phyloP scores from a whole-genome alignment of 2,329 filamentous ascomycete species.

The Penicillium olsonii region DNA sequence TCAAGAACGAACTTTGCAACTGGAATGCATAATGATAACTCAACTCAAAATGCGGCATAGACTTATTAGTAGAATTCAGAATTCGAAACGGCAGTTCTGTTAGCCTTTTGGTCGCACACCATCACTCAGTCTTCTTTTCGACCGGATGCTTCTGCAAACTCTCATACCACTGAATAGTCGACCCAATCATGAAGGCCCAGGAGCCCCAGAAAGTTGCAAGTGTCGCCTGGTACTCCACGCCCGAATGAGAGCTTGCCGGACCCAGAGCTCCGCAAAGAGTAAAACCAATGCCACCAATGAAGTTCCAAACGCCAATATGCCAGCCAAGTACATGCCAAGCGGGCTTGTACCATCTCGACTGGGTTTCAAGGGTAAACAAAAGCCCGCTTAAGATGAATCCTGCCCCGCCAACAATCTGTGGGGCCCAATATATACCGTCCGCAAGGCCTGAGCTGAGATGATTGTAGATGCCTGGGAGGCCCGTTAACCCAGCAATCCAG shows the following conservation, averaged over 20 bases:
- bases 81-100: too few relatives aligned
- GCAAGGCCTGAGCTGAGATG: conserved; percentile 50
- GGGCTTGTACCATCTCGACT: conserved; percentile 63
- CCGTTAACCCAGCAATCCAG: conserved; percentile 64
- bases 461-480: conserved; percentile 58
- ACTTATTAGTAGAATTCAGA: too few relatives aligned
- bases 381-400: conserved; percentile 62
- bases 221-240: conserved; percentile 50
- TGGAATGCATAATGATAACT: too few relatives aligned
- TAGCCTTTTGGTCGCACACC: not conserved
- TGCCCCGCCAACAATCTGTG: conserved; percentile 62
- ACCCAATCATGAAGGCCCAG: conserved; percentile 48
- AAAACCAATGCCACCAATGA: conserved; percentile 65
- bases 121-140: conserved; percentile 55
- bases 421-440: conserved; percentile 63
- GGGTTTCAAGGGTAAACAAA: conserved; percentile 68
- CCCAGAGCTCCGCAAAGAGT: conserved; percentile 62
- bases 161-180: conserved; percentile 53
- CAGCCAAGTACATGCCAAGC: conserved; percentile 61
- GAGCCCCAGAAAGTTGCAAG: conserved; percentile 50
- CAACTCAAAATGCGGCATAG: too few relatives aligned
- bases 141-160: conserved; percentile 52
- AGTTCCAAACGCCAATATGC: conserved; percentile 68
- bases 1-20: too few relatives aligned
- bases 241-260: conserved; percentile 45